Conservation (phyloP, 306 rosid species). For the Cucurbita ficifolia region DNA sequence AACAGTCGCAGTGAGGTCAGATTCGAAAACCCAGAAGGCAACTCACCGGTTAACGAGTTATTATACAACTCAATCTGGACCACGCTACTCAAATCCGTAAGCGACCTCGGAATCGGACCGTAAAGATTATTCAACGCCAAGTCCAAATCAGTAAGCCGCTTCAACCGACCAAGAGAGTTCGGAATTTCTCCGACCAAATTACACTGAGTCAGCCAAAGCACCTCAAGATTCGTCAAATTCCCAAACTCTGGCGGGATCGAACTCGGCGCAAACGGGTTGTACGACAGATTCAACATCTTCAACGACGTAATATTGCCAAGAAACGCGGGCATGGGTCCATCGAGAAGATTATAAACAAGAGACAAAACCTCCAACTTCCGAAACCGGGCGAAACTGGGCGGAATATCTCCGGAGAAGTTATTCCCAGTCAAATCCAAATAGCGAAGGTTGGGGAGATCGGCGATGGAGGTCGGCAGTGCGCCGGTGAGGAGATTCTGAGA, state of each 20-base stretch:
- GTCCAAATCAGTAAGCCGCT: slow-evolving; percentile 47
- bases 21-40: slow-evolving; percentile 51
- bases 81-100: slow-evolving; percentile 48
- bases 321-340: slow-evolving; percentile 46
- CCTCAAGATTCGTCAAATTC: slow-evolving; percentile 57
- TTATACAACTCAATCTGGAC: slow-evolving; percentile 72
- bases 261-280: slow-evolving; percentile 56
- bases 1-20: slow-evolving; percentile 55
- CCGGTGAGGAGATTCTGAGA: slow-evolving; percentile 74
- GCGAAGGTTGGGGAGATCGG: slow-evolving; percentile 68
- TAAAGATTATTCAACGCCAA: slow-evolving; percentile 62
- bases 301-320: slow-evolving; percentile 52
- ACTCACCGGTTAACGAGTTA: slow-evolving; percentile 66
- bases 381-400: slow-evolving; percentile 40
- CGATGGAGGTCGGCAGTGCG: slow-evolving; percentile 54
- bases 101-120: slow-evolving; percentile 55
- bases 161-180: slow-evolving; percentile 46
- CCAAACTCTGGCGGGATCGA: slow-evolving; percentile 70
- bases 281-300: slow-evolving; percentile 65
- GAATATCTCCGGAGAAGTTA: slow-evolving; percentile 64
- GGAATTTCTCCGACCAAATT: slow-evolving; percentile 73
- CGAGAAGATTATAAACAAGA: slow-evolving; percentile 71
- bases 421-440: slow-evolving; percentile 73
- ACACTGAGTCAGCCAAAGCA: slow-evolving; percentile 76
- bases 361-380: slow-evolving; percentile 63